Conservation (phyloP, 2,329 filamentous ascomycete species). For the Ceratocystis lukuohia region DNA sequence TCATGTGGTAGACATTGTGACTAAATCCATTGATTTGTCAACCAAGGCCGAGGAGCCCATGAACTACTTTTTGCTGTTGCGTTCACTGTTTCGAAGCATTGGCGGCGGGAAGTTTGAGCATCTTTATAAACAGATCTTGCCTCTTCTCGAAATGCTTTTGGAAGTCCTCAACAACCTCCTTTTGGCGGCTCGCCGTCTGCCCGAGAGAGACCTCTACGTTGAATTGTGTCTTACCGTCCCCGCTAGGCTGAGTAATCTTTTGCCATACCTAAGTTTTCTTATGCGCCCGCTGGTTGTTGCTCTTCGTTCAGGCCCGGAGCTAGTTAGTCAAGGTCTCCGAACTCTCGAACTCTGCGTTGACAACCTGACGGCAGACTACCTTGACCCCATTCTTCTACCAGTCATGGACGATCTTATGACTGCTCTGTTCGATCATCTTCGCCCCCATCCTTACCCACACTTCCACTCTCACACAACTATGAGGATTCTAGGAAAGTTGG, state of each 20-base stretch:
- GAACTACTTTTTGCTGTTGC: slow-evolving; percentile 91
- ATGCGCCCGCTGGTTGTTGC: slow-evolving; percentile 98
- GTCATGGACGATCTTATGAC: slow-evolving; percentile 99
- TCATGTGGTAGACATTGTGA: slow-evolving; percentile 93
- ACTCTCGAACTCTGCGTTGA: slow-evolving; percentile 96
- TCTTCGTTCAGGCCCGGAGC: slow-evolving; percentile 74
- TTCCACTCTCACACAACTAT: slow-evolving; percentile 97
- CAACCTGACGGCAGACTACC: slow-evolving; percentile 91
- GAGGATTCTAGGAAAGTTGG: slow-evolving; percentile 90
- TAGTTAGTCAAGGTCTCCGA: slow-evolving; percentile 84
- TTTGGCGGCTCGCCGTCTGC: slow-evolving; percentile 75
- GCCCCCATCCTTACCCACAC: slow-evolving; percentile 87
- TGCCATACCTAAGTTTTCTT: slow-evolving; percentile 88
- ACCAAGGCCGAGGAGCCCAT: slow-evolving; percentile 94
- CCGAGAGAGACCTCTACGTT: slow-evolving; percentile 89
- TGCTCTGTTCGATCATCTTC: slow-evolving; percentile 87
- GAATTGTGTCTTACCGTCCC: slow-evolving; percentile 94
- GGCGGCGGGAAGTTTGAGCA: slow-evolving; percentile 95
- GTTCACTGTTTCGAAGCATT: slow-evolving; percentile 90
- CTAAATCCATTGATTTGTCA: slow-evolving; percentile 89
- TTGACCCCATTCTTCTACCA: slow-evolving; percentile 97
- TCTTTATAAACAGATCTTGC: slow-evolving; percentile 94
- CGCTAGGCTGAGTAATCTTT: slow-evolving; percentile 79
- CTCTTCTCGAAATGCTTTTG: slow-evolving; percentile 89
- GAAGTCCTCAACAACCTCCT: slow-evolving; percentile 94